Evolutionary conservation across 495 filamentous ascomycete species (phyloP), one percentile per base, ranked within the genome.

Genomic region (Articulospora tetracladia): DNA sequence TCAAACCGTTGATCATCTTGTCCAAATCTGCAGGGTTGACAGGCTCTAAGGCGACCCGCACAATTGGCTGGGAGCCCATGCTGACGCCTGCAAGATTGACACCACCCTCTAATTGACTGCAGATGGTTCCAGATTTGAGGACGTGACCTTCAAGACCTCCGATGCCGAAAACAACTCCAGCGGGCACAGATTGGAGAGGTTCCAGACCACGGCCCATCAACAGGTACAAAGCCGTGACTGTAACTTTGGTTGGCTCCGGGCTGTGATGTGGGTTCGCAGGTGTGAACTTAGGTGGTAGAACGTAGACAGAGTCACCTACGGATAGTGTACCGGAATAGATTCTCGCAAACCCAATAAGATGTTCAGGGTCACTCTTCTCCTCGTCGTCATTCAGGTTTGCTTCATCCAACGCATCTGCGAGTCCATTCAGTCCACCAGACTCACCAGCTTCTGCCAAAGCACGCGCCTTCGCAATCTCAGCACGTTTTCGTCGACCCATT

Each of bases 161-260:
- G 32, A 99, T 92, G n/a, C 93, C 94, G 68, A 98, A 97, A 10
- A 99, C 90, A 10, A 94, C 92, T 27, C 94, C 94, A 22, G 94
- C 93, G 2, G 94, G 92, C 0, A 98, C 92, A 0, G 89, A 89
- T 44, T 82, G 76, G 2, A 99, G 83, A 0, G 87, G 79, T 66
- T 98, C 94, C 1, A 99, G 79, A 61, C 88, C 86, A 44, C 92
- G 82, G 32, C 94, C 94, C 94, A 99, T 99, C 51, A 99, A 80
- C 62, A 98, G 87, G 73, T 99, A 99, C 20, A 99, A 77, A 4
- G 90, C 89, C 26, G 86, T 93, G 28, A 99, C 86, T 1, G 81
- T 92, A 34, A 93, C 86, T 70, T 93, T 93, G 65, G 87, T 80
- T 0, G 93, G 91, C 59, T 89, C 87, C 0, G 92, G 92, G 30